A percentile compares a stretch with the other conserved stretches of the same genome.
Conservation (phyloP, 768 basidiomycete species). For the Amanita molliuscula region DNA sequence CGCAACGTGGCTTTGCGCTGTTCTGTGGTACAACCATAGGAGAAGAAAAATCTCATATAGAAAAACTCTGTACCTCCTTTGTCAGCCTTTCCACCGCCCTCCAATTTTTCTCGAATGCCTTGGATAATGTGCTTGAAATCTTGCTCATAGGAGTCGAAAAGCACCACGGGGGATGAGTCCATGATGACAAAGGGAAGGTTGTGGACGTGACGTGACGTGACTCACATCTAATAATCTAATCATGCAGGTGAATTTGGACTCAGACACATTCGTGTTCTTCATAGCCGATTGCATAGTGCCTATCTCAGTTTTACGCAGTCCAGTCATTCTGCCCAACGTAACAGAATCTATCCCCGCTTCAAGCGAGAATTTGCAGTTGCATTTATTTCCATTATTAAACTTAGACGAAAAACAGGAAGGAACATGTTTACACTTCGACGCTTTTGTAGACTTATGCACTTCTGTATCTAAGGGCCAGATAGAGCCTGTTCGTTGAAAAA, state of each 20-base stretch:
- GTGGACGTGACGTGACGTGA: background rate
- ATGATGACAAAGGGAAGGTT: constrained; percentile 21
- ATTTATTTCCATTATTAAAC: no score
- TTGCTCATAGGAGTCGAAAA: constrained; percentile 76
- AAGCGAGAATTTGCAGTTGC: no score
- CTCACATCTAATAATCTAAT: no score
- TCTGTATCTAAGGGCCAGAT: background rate
- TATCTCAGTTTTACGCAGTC: no score
- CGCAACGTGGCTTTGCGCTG: constrained; percentile 72
- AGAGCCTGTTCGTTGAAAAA: background rate
- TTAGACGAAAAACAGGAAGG: no score
- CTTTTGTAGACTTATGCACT: no score
- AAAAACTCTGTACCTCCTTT: constrained; percentile 45
- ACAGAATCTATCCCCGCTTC: background rate
- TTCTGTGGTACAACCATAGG: constrained; percentile 34
- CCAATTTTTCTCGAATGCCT: constrained; percentile 66
- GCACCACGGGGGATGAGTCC: constrained; percentile 60
- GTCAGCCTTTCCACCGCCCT: constrained; percentile 53
- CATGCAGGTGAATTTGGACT: no score
- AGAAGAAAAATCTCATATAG: background rate
- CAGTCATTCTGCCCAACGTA: no score
- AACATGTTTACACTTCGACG: no score
- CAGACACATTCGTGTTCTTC: no score
- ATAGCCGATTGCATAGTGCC: no score
- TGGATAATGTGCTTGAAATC: constrained; percentile 70